Base-by-base conservation (phyloP, 495 filamentous ascomycete genomes). In the Hypoxylon crocopeplum region DNA sequence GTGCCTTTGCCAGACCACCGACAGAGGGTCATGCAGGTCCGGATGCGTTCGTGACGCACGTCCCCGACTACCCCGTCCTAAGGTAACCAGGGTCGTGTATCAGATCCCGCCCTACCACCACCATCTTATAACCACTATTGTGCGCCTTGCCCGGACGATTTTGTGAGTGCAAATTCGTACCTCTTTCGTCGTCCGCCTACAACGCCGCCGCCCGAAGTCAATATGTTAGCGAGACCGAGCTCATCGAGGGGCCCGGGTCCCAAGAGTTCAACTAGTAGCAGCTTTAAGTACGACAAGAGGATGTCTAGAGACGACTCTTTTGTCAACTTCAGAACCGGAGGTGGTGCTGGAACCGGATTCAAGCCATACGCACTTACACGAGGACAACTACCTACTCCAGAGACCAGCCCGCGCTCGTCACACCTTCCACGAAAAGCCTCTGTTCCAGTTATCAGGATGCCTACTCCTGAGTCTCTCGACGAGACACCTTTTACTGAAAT, bases 261-360 rank as follows among this genome's bases (percentile, higher is more conserved):
- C 19, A 61, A 65, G 32, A 62, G 45, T 36, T 54, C 61, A 44
- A 27, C 37, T 25, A 52, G 67, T 38, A 45, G 49, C 56, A 40
- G 69, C 33, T 62, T 66, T 44, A 52, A 69, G 37, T 71, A 69
- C 29, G 73, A 75, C 38, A 73, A 64, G 62, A 65, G 69, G 39
- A 51, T 66, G 22, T 81, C 79, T 36, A 78, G 74, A 48, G 80
- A 82, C 70, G 81, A 84, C 65, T 75, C 78, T 45, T 67, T 81
- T 49, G 62, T 72, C 36, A 66, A 56, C 34, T 56, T 51, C n/a
- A 65, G 58, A 25, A 17, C 56, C 29, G 56, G 41, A 11, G 44
- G n/a, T n/a, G n/a, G n/a, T n/a, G n/a, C 45, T 37, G 67, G 52
- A 10, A 48, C 59, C 27, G 59, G 39, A 41, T 70, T 64, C 33